Evolutionary conservation across 2,329 filamentous ascomycete genomes (phyloP).

Genomic region (Colletotrichum sp.): DNA sequence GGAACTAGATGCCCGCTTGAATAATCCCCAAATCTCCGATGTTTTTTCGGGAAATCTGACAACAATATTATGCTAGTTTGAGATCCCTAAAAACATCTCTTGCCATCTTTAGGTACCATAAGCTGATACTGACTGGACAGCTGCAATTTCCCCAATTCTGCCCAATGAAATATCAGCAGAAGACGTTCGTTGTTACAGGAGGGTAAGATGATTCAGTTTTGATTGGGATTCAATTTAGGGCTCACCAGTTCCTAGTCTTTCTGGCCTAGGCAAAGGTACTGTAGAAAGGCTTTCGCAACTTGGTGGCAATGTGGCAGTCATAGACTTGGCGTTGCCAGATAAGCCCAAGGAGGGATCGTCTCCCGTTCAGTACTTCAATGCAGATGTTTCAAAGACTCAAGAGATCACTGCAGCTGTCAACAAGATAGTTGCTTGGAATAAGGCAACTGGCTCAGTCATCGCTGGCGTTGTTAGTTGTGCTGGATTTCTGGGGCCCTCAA

Average conservation of each 20-base stretch:
- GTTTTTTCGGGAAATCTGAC: background rate
- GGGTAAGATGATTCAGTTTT: background rate
- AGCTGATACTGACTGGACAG: background rate
- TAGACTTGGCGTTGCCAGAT: background rate
- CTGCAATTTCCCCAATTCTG: background rate
- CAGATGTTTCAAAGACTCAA: background rate
- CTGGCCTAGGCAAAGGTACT: background rate
- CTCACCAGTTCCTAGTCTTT: background rate
- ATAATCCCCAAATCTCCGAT: background rate
- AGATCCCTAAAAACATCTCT: fast-evolving
- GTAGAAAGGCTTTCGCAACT: background rate
- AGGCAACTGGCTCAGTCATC: background rate
- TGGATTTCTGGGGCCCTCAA: background rate
- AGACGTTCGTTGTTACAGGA: background rate
- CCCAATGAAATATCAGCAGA: background rate
- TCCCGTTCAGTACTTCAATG: fast-evolving
- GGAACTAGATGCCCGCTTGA: background rate
- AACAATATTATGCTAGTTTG: background rate
- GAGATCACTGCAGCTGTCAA: background rate
- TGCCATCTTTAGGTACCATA: background rate
- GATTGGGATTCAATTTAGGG: too few relatives aligned
- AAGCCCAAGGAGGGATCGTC: fast-evolving
- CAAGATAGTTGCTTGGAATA: background rate
- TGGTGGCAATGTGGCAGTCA: fast-evolving
- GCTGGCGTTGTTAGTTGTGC: background rate